A percentile compares a stretch with the other conserved stretches of the same genome.
These are phyloP conservation scores for Boletus rubescentipes DNA, from an alignment of 768 basidiomycete genomes.

Conservation along the genomic window DNA sequence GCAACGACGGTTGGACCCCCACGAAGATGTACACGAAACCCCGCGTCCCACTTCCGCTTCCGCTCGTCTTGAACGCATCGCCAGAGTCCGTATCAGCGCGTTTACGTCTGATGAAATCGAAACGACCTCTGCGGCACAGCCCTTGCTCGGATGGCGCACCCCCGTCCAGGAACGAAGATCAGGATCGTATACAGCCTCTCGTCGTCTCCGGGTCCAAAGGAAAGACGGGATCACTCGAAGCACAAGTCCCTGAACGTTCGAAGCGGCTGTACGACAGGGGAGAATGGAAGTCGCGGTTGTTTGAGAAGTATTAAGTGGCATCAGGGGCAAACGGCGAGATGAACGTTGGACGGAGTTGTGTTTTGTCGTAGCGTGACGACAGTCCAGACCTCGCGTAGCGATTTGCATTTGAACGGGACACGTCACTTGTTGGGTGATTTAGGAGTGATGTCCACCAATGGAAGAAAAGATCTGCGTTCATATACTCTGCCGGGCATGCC, in stretches of 20 bases:
- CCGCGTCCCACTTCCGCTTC: background rate
- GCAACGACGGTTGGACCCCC: background rate
- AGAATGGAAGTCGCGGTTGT: slow-evolving; percentile 12
- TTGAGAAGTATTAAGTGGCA: slow-evolving; percentile 1
- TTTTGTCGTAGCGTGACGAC: background rate
- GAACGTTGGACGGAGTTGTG: background rate
- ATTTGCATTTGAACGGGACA: background rate
- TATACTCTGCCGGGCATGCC: background rate
- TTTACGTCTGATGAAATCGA: background rate
- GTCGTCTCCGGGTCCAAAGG: background rate
- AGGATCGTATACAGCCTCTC: background rate
- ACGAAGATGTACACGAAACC: background rate
- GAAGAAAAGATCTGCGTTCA: background rate
- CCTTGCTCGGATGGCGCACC: background rate
- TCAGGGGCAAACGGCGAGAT: background rate
- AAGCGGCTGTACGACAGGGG: slow-evolving; percentile 7
- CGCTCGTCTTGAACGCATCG: slow-evolving; percentile 3
- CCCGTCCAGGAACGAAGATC: background rate
- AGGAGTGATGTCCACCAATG: background rate
- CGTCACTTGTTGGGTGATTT: background rate
- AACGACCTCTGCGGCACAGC: background rate
- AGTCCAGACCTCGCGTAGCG: background rate
- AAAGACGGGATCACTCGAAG: background rate
- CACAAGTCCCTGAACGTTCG: background rate
- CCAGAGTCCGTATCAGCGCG: background rate